A percentile compares a stretch with the other conserved stretches of the same genome.
Conservation (phyloP, 495 filamentous ascomycete species). For the Beverwykella pulmonaria region DNA sequence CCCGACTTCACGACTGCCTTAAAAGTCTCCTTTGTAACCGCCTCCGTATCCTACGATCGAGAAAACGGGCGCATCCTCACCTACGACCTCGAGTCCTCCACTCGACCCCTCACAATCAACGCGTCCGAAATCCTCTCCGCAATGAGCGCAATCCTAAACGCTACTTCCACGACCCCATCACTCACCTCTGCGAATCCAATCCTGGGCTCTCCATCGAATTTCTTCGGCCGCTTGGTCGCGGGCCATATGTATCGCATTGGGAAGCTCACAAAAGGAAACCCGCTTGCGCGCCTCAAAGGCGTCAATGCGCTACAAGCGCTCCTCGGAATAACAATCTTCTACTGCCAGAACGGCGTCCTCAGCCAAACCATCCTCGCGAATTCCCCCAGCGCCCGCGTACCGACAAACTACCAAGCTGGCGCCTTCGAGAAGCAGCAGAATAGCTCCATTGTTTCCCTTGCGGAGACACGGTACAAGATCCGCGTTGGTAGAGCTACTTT, state of each 20-base stretch:
- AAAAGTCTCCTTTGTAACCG: conserved; percentile 20
- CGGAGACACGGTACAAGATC: conserved; percentile 19
- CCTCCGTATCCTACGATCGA: conserved; percentile 25
- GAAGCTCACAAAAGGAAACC: conserved; percentile 8
- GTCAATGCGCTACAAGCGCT: conserved; percentile 21
- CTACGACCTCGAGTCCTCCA: conserved; percentile 2
- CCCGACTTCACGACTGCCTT: conserved; percentile 20
- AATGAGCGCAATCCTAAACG: conserved; percentile 15
- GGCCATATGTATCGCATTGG: conserved; percentile 28
- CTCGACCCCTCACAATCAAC: not conserved
- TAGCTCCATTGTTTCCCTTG: conserved; percentile 7
- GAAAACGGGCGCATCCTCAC: conserved; percentile 12
- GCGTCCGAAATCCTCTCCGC: conserved; percentile 9
- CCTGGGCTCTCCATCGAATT: conserved; percentile 21
- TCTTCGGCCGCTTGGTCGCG: conserved; percentile 28
- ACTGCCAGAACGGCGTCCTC: conserved; percentile 29
- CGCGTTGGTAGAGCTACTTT: conserved; percentile 16
- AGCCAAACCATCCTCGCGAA: conserved; percentile 16
- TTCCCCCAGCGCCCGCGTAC: not conserved
- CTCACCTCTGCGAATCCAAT: conserved; percentile 3
- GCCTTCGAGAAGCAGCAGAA: conserved; percentile 8
- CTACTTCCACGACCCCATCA: not conserved
- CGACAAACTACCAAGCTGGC: conserved; percentile 4
- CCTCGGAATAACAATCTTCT: conserved; percentile 27
- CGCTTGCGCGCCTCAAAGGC: conserved; percentile 8